These are phyloP conservation scores for Plasmodium gaboni DNA, from an alignment of 169 alveolate species.

Conservation along the genomic window DNA sequence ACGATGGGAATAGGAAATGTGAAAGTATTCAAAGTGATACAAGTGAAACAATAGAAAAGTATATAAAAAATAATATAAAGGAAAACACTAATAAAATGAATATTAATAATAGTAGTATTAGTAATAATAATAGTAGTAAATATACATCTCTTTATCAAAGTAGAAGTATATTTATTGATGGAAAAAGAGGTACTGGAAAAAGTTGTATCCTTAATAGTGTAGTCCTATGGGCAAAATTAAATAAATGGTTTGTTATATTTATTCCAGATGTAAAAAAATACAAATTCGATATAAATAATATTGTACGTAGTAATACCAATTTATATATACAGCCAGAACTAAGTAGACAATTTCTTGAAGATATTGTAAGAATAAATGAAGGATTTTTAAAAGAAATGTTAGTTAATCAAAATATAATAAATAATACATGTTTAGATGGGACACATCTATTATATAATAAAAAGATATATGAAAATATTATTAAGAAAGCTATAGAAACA, in stretches of 20 bases:
- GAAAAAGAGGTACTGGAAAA: constrained; percentile 88
- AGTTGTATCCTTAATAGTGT: constrained; percentile 84
- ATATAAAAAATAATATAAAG: not conserved
- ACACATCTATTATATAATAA: constrained; percentile 80
- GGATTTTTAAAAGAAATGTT: constrained; percentile 66
- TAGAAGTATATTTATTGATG: constrained; percentile 78
- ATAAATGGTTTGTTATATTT: constrained; percentile 85
- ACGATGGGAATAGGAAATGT: not conserved
- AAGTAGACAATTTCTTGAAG: constrained; percentile 82
- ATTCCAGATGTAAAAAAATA: constrained; percentile 83
- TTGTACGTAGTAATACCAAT: constrained; percentile 85
- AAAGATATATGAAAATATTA: constrained; percentile 82
- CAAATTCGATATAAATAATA: constrained; percentile 81
- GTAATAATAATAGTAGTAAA: not conserved
- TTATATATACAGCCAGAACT: constrained; percentile 87
- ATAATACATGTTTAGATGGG: constrained; percentile 85
- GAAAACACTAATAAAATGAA: not conserved
- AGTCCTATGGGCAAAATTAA: constrained; percentile 84
- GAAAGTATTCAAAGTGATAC: not conserved
- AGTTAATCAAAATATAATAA: constrained; percentile 60
- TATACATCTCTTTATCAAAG: constrained; percentile 4
- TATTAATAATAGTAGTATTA: not conserved
- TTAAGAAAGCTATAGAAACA: constrained; percentile 79
- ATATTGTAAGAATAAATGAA: constrained; percentile 78
- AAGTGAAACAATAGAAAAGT: not conserved